A percentile compares a stretch with the other conserved stretches of the same genome.
phyloP scores from a whole-genome alignment of 352 stramenopile species.

The Phytophthora niederhauseri region DNA sequence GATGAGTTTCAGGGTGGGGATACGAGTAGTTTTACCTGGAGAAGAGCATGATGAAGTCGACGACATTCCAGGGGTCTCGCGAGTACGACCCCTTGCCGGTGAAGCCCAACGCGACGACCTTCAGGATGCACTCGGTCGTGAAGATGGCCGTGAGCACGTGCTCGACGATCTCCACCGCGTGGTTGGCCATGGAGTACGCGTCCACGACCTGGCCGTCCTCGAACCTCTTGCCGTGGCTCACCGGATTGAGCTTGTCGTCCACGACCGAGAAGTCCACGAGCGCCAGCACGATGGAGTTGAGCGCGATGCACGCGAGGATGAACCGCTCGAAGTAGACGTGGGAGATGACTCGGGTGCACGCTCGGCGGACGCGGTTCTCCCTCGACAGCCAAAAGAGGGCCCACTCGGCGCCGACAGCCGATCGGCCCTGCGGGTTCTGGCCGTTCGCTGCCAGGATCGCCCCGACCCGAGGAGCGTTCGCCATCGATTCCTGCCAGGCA shows the following conservation, averaged over 20 bases:
- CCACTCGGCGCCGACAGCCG: not conserved
- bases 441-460: not conserved
- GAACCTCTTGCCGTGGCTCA: conserved; percentile 44
- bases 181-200: conserved; percentile 42
- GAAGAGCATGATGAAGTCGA: conserved; percentile 92
- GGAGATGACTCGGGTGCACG: conserved; percentile 47
- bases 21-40: conserved; percentile 46
- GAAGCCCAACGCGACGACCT: conserved; percentile 91
- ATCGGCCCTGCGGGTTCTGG: not conserved
- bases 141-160: conserved; percentile 86
- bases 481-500: not conserved
- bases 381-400: conserved; percentile 40
- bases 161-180: conserved; percentile 62
- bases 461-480: not conserved
- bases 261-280: conserved; percentile 81
- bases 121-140: conserved; percentile 81
- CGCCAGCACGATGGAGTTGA: conserved; percentile 84
- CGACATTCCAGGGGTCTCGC: conserved; percentile 85
- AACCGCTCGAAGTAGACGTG: conserved; percentile 75
- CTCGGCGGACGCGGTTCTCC: conserved; percentile 44
- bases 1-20: not conserved
- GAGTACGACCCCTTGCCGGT: conserved; percentile 68
- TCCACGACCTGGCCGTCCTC: conserved; percentile 40
- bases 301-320: conserved; percentile 80
- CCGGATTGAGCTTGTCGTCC: conserved; percentile 53